phyloP scores from a whole-genome alignment of 345 rosid genomes.

The Carallia brachiata region DNA sequence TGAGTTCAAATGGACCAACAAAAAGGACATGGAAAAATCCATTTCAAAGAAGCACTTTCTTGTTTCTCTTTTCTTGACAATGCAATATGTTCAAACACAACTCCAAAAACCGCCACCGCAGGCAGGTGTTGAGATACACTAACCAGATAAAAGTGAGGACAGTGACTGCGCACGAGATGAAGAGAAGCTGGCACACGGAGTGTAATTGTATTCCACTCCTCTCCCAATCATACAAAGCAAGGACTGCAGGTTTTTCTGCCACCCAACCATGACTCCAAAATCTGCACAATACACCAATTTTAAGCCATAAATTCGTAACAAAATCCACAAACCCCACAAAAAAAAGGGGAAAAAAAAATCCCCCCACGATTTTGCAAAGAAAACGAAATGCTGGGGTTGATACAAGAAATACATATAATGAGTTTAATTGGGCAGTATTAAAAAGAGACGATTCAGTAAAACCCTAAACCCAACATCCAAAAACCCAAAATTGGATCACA shows the following conservation, averaged over 20 bases:
- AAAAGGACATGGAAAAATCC: background rate
- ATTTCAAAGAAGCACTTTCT: background rate
- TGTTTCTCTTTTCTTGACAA: background rate
- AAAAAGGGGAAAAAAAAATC: too few relatives aligned
- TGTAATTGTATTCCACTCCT: conserved; percentile 34
- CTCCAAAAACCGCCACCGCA: background rate
- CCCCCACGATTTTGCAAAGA: too few relatives aligned
- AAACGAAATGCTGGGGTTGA: too few relatives aligned
- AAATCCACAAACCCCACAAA: too few relatives aligned
- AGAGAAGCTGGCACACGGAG: conserved; percentile 29
- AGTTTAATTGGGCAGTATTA: too few relatives aligned
- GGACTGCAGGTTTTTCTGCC: conserved; percentile 67
- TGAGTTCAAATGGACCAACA: background rate
- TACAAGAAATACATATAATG: too few relatives aligned
- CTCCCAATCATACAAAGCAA: conserved; percentile 46
- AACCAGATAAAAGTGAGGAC: conserved; percentile 37
- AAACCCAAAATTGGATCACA: too few relatives aligned
- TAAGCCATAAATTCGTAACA: too few relatives aligned
- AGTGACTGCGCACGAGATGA: conserved; percentile 7
- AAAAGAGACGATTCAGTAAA: too few relatives aligned
- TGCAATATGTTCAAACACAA: background rate
- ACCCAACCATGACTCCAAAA: conserved; percentile 51
- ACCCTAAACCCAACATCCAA: too few relatives aligned
- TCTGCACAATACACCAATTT: too few relatives aligned
- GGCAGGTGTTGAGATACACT: conserved; percentile 3